Evolutionary conservation across 2,329 filamentous ascomycete species (phyloP).

Genomic region (Orbilia ellipsospora): DNA sequence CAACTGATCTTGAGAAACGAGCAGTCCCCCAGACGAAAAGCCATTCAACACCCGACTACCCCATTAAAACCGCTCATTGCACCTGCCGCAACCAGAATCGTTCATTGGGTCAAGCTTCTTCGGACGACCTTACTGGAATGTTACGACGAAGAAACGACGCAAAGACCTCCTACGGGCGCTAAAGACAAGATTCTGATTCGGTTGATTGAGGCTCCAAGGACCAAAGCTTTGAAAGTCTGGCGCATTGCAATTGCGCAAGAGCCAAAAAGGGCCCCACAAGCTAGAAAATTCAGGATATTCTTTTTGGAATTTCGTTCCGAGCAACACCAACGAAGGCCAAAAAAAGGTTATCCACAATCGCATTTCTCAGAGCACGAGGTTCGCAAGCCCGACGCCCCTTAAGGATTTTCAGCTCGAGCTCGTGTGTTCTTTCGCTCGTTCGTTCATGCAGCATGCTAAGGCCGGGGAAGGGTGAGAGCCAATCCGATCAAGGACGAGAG

Average conservation of each 20-base stretch:
- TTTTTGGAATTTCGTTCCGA: not conserved
- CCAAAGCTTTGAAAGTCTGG: not conserved
- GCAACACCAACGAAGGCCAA: not conserved
- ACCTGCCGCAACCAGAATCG: slow-evolving; percentile 41
- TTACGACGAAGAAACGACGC: slow-evolving; percentile 18
- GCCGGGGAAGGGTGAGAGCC: slow-evolving; percentile 31
- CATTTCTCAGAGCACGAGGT: not conserved
- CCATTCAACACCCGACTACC: not conserved
- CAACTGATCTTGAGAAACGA: slow-evolving; percentile 37
- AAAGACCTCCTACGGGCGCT: slow-evolving; percentile 22
- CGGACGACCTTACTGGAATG: slow-evolving; percentile 8
- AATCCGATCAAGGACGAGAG: slow-evolving; percentile 30
- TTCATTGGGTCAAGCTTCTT: slow-evolving; percentile 13
- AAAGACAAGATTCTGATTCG: slow-evolving; percentile 34
- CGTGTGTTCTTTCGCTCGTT: not conserved
- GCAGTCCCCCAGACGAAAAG: not conserved
- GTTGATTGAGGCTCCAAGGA: slow-evolving; percentile 30
- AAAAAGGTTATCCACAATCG: not conserved
- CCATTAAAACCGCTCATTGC: slow-evolving; percentile 32
- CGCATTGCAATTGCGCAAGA: too few relatives aligned
- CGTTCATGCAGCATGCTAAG: slow-evolving; percentile 26
- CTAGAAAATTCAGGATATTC: not conserved
- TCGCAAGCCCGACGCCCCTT: not conserved
- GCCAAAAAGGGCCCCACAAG: too few relatives aligned
- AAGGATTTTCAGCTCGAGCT: too few relatives aligned